These are phyloP conservation scores for Pharus latifolius DNA, from an alignment of 176 grass and related monocot genomes.

Conservation along the genomic window DNA sequence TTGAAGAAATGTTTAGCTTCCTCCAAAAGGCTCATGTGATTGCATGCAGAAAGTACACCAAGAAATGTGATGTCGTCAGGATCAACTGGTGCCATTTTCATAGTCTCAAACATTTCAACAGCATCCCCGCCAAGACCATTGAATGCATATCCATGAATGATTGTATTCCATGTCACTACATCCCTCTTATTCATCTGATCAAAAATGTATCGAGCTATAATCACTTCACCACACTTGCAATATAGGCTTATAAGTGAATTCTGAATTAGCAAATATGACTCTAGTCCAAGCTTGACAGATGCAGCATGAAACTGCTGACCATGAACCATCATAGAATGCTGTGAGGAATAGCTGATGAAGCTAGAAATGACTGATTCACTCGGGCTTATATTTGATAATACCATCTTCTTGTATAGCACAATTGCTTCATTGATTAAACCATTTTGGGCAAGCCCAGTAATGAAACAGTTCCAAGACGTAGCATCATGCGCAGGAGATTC, in stretches of 20 bases:
- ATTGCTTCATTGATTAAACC: constrained; percentile 40
- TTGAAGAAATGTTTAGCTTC: constrained; percentile 44
- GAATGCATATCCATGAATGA: constrained; percentile 64
- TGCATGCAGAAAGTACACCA: constrained; percentile 50
- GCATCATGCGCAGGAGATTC: constrained; percentile 35
- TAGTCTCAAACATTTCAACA: constrained; percentile 39
- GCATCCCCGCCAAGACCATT: constrained; percentile 38
- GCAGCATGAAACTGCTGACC: constrained; percentile 45
- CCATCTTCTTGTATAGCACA: constrained; percentile 45
- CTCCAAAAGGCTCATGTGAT: constrained; percentile 50
- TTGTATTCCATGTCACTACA: constrained; percentile 65
- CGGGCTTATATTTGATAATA: constrained; percentile 29
- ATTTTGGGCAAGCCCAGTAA: constrained; percentile 42
- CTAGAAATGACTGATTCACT: constrained; percentile 42
- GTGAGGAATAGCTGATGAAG: constrained; percentile 44
- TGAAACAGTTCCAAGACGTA: constrained; percentile 48
- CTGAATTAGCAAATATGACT: constrained; percentile 28
- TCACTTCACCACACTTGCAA: constrained; percentile 55
- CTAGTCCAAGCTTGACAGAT: constrained; percentile 39
- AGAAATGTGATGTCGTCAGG: constrained; percentile 64
- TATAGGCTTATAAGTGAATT: constrained; percentile 66
- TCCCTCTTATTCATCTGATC: constrained; percentile 33
- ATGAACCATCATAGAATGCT: constrained; percentile 36
- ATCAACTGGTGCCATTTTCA: constrained; percentile 28
- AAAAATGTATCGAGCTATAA: constrained; percentile 32